A percentile compares a stretch with the other conserved stretches of the same genome.
phyloP scores from a whole-genome alignment of 192 early-diverging fungal genomes.

The Diversispora eburnea region DNA sequence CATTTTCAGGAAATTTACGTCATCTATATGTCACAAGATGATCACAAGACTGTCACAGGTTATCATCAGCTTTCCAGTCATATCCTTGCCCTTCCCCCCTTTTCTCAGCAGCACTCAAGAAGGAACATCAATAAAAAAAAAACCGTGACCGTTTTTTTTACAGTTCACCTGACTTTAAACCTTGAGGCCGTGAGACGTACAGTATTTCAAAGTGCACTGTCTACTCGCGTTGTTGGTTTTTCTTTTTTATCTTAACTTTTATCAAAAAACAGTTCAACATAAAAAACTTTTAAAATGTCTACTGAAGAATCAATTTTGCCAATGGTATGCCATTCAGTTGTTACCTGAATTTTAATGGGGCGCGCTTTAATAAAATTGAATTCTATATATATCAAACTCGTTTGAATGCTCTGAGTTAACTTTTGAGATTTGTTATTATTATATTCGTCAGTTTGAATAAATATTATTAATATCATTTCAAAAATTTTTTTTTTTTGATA shows the following conservation, averaged over 20 bases:
- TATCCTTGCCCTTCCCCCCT: slow-evolving; percentile 11
- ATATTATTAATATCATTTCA: too few relatives aligned
- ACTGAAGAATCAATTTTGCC: slow-evolving; percentile 17
- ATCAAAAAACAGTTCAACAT: slow-evolving; percentile 3
- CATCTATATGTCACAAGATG: slow-evolving; percentile 30
- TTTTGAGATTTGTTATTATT: too few relatives aligned
- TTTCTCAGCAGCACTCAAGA: background rate
- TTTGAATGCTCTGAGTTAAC: too few relatives aligned
- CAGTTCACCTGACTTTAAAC: slow-evolving; percentile 29
- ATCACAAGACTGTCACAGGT: slow-evolving; percentile 32
- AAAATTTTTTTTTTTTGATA: background rate
- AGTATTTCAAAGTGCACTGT: background rate
- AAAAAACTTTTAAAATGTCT: slow-evolving; percentile 7
- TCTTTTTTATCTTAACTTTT: background rate
- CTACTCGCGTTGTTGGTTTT: slow-evolving; percentile 2
- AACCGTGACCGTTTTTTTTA: slow-evolving; percentile 27
- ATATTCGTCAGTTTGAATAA: too few relatives aligned
- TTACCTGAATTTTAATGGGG: background rate
- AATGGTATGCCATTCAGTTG: background rate
- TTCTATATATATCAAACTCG: too few relatives aligned
- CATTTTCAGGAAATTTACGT: slow-evolving; percentile 27
- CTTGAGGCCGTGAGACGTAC: slow-evolving; percentile 18
- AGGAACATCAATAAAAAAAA: slow-evolving; percentile 17
- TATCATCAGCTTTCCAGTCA: slow-evolving; percentile 20
- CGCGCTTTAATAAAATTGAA: too few relatives aligned